phyloP scores from a whole-genome alignment of 2,329 filamentous ascomycete genomes.

The Alternaria sp. region DNA sequence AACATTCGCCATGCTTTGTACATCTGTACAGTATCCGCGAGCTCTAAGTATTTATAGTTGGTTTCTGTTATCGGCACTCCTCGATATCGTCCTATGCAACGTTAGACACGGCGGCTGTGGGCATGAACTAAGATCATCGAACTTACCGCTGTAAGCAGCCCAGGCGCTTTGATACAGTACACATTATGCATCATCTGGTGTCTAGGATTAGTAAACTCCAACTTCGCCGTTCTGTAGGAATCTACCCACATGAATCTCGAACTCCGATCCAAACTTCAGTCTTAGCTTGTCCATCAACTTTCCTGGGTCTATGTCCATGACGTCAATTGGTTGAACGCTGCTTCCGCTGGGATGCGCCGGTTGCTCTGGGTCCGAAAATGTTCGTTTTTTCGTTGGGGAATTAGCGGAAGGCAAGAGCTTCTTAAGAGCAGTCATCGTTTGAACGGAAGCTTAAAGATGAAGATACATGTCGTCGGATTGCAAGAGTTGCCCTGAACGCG shows the following conservation, averaged over 20 bases:
- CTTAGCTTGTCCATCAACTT: constrained; percentile 3
- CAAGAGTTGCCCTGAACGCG: background rate
- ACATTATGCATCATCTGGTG: constrained; percentile 16
- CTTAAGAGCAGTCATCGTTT: too few relatives aligned
- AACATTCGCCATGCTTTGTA: too few relatives aligned
- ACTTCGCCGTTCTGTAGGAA: background rate
- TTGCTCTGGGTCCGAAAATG: too few relatives aligned
- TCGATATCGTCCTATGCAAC: too few relatives aligned
- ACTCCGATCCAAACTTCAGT: constrained; percentile 1
- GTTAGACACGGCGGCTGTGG: too few relatives aligned
- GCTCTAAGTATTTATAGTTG: too few relatives aligned
- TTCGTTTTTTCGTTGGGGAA: too few relatives aligned
- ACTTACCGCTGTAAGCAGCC: background rate
- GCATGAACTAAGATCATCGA: background rate
- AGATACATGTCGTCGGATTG: background rate
- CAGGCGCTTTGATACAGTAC: constrained; percentile 10
- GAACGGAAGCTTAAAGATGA: too few relatives aligned
- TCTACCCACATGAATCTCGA: constrained; percentile 1
- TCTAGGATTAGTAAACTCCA: background rate
- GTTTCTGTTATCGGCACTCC: too few relatives aligned
- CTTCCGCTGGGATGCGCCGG: background rate
- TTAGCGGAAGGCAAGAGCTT: too few relatives aligned
- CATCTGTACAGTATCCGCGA: too few relatives aligned
- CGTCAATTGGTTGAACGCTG: background rate
- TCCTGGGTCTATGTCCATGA: constrained; percentile 4